Evolutionary conservation across 306 rosid genomes (phyloP), one percentile per base, ranked within the genome.

Genomic region (Elaeagnus macrophylla): DNA sequence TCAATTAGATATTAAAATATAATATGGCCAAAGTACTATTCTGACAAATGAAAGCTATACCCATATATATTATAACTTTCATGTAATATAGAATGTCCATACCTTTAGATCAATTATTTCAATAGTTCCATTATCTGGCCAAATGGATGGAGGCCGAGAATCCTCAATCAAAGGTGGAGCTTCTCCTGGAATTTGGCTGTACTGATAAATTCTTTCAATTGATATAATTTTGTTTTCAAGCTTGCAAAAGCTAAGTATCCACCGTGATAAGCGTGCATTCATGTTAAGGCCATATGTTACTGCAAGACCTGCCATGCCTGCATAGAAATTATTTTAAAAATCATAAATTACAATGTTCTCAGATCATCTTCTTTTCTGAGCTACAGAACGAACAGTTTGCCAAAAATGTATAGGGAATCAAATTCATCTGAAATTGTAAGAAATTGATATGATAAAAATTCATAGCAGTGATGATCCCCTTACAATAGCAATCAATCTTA

Each of bases 201-300:
- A 83, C 72, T 90, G 97, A 64, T 90, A 90, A 55, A 90, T 90
- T 74, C 95, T 90, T 74, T 89, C 97, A 36, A 86, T 83, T 53
- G 97, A 89, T 67, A 89, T 89, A 60, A 89, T 89, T 76, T 90
- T 86, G 69, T 90, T 90, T 78, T 90, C 97, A 54, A 90, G 97
- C 78, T 90, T 90, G 83, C 97, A 90, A 71, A 90, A 90, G 77
- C 94, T 90, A 53, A 90, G 95, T 69, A 90, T 86, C 97, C 97
- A 90, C 53, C 94, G 79, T 6, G 97, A 90, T 54, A 90, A 59
- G 25, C 94, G 90, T 50, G 78, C 86, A 70, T 86, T 90, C 62
- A 90, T 76, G 72, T 90, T 86, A 64, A 90, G 76, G 59, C 97
- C 95, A 41, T 90, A 86, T 2, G 95, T 89, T 42, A 89, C 97